Percentiles rank a stretch among this genome's conserved stretches.
Evolutionary conservation across 2,329 filamentous ascomycete species (phyloP).

Genomic region (Pseudogymnoascus sp.): DNA sequence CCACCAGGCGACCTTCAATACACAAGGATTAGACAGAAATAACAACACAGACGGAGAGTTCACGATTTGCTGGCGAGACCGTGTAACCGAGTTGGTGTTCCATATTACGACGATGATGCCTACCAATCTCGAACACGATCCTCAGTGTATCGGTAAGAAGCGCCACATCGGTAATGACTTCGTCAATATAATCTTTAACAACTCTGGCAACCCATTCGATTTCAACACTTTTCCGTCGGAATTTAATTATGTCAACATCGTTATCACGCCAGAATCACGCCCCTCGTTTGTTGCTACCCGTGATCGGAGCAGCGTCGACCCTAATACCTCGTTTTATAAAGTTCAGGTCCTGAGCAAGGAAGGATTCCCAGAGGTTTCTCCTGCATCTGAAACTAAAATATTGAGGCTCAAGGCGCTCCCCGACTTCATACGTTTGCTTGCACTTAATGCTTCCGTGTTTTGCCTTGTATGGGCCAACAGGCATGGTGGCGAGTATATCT

Average conservation of each 20-base stretch:
- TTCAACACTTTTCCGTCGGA: constrained; percentile 91
- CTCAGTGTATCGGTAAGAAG: constrained; percentile 77
- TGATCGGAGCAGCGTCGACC: constrained; percentile 32
- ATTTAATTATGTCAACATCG: constrained; percentile 96
- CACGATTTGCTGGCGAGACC: constrained; percentile 89
- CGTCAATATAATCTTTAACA: constrained; percentile 97
- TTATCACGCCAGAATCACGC: constrained; percentile 81
- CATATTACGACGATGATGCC: constrained; percentile 98
- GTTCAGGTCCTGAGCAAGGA: constrained; percentile 84
- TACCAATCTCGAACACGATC: constrained; percentile 69
- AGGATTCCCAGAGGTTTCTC: constrained; percentile 86
- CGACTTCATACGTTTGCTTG: constrained; percentile 77
- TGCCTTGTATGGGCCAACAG: constrained; percentile 79
- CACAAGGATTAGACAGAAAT: constrained; percentile 77
- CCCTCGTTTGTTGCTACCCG: constrained; percentile 66
- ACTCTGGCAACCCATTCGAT: constrained; percentile 80
- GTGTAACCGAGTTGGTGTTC: constrained; percentile 91
- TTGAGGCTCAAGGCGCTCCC: constrained; percentile 77
- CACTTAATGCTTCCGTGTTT: constrained; percentile 90
- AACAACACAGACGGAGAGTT: constrained; percentile 77
- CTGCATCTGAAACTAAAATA: constrained; percentile 82
- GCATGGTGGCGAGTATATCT: constrained; percentile 73
- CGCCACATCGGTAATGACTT: constrained; percentile 94
- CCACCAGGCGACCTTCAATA: constrained; percentile 81
- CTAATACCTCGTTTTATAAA: constrained; percentile 61